phyloP scores from a whole-genome alignment of 495 filamentous ascomycete species.

The Aspergillus ellipticus region DNA sequence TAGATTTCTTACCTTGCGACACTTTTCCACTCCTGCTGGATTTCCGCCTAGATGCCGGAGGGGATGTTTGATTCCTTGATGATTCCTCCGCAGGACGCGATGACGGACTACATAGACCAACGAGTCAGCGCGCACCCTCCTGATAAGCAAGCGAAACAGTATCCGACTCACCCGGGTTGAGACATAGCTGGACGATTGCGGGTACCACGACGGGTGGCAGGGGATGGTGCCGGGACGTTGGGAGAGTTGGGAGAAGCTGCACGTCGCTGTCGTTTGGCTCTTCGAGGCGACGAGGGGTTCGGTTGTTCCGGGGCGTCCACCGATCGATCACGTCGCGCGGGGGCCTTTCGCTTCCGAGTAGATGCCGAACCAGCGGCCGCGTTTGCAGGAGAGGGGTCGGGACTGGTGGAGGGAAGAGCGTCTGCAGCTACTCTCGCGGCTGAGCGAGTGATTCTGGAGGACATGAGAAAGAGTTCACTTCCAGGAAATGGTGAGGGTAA shows the following conservation, averaged over 20 bases:
- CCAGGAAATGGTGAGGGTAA: constrained; percentile 2
- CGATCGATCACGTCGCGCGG: constrained; percentile 37
- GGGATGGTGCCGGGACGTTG: constrained; percentile 34
- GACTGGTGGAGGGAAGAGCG: constrained; percentile 35
- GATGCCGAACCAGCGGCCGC: constrained; percentile 39
- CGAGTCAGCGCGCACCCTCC: constrained; percentile 3
- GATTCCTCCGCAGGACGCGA: constrained; percentile 42
- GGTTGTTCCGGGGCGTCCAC: constrained; percentile 38
- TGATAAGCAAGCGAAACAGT: background rate
- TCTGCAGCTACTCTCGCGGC: constrained; percentile 73
- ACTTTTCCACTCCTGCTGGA: constrained; percentile 53
- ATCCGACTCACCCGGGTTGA: constrained; percentile 65
- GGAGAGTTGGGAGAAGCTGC: constrained; percentile 45
- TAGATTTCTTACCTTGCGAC: constrained; percentile 21
- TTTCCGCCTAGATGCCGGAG: constrained; percentile 62
- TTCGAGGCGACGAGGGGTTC: constrained; percentile 38
- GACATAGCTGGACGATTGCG: constrained; percentile 74
- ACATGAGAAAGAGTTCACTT: constrained; percentile 61
- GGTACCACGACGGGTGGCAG: constrained; percentile 54
- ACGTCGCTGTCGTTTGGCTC: constrained; percentile 43
- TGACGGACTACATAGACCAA: constrained; percentile 31
- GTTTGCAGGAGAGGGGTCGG: constrained; percentile 32
- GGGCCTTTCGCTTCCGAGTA: constrained; percentile 57
- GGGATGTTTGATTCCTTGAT: constrained; percentile 36
- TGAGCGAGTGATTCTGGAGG: constrained; percentile 77